phyloP scores from a whole-genome alignment of 176 grass and related monocot species.

The Thalia dealbata region DNA sequence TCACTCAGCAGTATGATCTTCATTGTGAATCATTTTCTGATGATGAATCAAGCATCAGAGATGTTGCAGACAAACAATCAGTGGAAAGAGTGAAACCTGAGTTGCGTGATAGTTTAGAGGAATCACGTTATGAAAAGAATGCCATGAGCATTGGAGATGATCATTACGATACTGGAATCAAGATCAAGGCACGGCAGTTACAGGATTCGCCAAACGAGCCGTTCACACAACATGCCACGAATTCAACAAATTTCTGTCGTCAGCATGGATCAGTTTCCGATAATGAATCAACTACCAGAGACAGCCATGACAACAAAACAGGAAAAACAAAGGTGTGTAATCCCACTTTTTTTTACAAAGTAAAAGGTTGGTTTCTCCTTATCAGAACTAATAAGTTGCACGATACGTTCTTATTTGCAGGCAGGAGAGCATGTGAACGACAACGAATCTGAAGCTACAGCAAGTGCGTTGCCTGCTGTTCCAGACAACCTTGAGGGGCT shows the following conservation, averaged over 20 bases:
- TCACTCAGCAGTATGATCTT: too few relatives aligned
- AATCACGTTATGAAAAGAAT: slow-evolving; percentile 27
- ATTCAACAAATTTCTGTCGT: slow-evolving; percentile 16
- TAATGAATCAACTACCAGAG: slow-evolving; percentile 19
- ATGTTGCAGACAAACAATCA: slow-evolving; percentile 32
- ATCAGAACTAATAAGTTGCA: background rate
- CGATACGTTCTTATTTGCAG: slow-evolving; percentile 14
- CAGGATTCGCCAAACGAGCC: slow-evolving; percentile 11
- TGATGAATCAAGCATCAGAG: background rate
- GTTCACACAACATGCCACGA: slow-evolving; percentile 22
- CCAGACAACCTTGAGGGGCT: slow-evolving; percentile 28
- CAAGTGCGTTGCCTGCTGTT: background rate
- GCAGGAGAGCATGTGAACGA: slow-evolving; percentile 30
- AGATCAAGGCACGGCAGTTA: slow-evolving; percentile 5
- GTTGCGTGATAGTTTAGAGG: slow-evolving; percentile 13
- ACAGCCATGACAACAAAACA: slow-evolving; percentile 1
- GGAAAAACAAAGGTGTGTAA: slow-evolving; percentile 25
- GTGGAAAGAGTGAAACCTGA: slow-evolving; percentile 8
- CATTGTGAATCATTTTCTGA: too few relatives aligned
- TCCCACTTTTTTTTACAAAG: background rate
- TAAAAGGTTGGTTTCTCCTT: slow-evolving; percentile 5
- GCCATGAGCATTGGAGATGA: slow-evolving; percentile 20
- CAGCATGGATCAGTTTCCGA: slow-evolving; percentile 19
- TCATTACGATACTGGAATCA: slow-evolving; percentile 24
- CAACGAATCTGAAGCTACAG: slow-evolving; percentile 7